These are phyloP conservation scores for Saturnispora dispora DNA, from an alignment of 805 yeast species.

Conservation along the genomic window DNA sequence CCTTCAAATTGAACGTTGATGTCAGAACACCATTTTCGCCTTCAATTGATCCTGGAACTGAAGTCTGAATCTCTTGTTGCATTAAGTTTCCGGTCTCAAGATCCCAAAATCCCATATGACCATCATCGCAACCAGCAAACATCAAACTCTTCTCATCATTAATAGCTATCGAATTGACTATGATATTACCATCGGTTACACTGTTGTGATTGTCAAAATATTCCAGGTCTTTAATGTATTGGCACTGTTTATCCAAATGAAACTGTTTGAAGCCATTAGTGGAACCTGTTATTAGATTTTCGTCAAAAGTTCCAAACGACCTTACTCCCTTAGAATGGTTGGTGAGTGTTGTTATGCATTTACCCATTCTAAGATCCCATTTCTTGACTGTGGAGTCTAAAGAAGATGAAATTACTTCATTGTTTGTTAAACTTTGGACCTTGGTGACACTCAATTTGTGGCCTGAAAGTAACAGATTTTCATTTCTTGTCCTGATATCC, in stretches of 20 bases:
- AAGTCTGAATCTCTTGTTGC: constrained; percentile 44
- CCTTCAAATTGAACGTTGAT: constrained; percentile 69
- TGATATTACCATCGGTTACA: constrained; percentile 27
- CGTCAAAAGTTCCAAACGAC: constrained; percentile 58
- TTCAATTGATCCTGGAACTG: constrained; percentile 62
- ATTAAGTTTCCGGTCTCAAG: constrained; percentile 60
- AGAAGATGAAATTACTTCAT: constrained; percentile 77
- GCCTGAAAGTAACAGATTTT: constrained; percentile 72
- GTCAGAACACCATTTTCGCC: constrained; percentile 62
- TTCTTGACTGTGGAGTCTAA: constrained; percentile 76
- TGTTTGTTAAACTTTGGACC: constrained; percentile 64
- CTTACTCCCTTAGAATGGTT: constrained; percentile 81
- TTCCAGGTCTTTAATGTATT: constrained; percentile 45
- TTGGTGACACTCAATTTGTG: constrained; percentile 70
- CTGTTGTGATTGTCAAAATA: constrained; percentile 31
- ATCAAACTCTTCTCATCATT: constrained; percentile 44
- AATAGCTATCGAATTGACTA: constrained; percentile 55
- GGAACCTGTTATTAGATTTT: constrained; percentile 65
- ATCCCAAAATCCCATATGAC: constrained; percentile 68
- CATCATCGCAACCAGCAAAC: constrained; percentile 81
- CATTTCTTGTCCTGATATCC: constrained; percentile 79
- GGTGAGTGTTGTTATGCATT: constrained; percentile 60
- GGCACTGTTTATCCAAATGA: constrained; percentile 64
- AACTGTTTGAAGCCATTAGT: constrained; percentile 79
- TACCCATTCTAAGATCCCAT: constrained; percentile 88